phyloP scores from a whole-genome alignment of 2,329 filamentous ascomycete species.

The Penicillium oxalicum region DNA sequence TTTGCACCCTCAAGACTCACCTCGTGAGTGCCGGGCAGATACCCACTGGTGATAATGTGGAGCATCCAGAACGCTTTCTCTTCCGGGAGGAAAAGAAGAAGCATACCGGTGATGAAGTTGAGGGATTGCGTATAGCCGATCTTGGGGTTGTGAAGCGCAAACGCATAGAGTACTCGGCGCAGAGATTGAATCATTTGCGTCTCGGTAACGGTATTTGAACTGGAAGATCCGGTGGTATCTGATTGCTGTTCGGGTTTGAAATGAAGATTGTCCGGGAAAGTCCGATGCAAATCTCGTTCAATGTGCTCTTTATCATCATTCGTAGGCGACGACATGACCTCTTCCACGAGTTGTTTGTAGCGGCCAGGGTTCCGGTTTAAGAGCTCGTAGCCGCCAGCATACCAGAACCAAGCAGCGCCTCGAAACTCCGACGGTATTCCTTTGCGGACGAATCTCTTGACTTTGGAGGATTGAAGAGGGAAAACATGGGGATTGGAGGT shows the following conservation, averaged over 20 bases:
- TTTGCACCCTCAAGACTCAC: constrained; percentile 86
- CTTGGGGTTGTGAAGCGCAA: constrained; percentile 80
- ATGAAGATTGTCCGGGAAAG: constrained; percentile 86
- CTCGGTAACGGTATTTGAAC: constrained; percentile 48
- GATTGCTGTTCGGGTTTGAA: constrained; percentile 63
- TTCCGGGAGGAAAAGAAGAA: constrained; percentile 85
- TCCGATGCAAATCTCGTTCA: constrained; percentile 86
- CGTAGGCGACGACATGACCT: constrained; percentile 58
- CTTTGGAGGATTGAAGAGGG: constrained; percentile 71
- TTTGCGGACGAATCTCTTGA: constrained; percentile 86
- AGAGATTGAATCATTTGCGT: constrained; percentile 74
- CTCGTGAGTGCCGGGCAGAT: constrained; percentile 87
- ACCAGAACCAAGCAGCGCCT: constrained; percentile 96
- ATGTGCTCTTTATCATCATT: constrained; percentile 81
- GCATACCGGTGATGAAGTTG: constrained; percentile 86
- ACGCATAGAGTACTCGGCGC: constrained; percentile 79
- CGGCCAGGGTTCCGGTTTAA: constrained; percentile 69
- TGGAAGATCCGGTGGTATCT: constrained; percentile 20
- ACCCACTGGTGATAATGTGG: constrained; percentile 82
- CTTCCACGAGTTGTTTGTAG: constrained; percentile 64
- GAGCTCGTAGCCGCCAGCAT: constrained; percentile 78
- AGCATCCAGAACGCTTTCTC: constrained; percentile 91
- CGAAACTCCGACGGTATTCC: constrained; percentile 91
- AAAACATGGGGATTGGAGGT: constrained; percentile 69
- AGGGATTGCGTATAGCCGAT: constrained; percentile 95